These are phyloP conservation scores for Phytophthora palmivora DNA, from an alignment of 352 stramenopile species.

Conservation along the genomic window DNA sequence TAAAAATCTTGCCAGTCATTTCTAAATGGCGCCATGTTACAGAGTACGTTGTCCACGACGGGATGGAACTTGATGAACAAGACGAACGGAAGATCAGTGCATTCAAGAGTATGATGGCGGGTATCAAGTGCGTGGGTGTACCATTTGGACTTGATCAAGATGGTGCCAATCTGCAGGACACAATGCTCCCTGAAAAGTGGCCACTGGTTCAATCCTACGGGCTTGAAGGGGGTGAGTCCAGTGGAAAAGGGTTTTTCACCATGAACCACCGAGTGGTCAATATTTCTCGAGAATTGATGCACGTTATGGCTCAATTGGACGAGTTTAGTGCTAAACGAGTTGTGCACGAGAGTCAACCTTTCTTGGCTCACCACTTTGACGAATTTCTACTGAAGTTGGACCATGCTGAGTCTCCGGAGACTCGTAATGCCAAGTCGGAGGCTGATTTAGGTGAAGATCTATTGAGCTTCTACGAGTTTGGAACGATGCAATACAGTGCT, in stretches of 20 bases:
- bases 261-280: slow-evolving; percentile 80
- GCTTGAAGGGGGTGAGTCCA: slow-evolving; percentile 44
- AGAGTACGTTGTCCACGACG: slow-evolving; percentile 70
- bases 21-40: slow-evolving; percentile 71
- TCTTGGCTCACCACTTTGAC: slow-evolving; percentile 65
- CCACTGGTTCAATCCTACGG: slow-evolving; percentile 78
- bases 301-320: slow-evolving; percentile 57
- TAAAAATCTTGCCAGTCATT: slow-evolving; percentile 73
- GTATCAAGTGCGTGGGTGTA: slow-evolving; percentile 56
- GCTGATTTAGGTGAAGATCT: slow-evolving; percentile 70
- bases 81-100: slow-evolving; percentile 71
- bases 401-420: slow-evolving; percentile 56
- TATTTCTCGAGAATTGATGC: slow-evolving; percentile 44
- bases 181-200: slow-evolving; percentile 77
- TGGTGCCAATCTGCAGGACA: slow-evolving; percentile 48
- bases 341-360: slow-evolving; percentile 55
- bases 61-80: slow-evolving; percentile 72
- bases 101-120: slow-evolving; percentile 69
- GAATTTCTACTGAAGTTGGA: slow-evolving; percentile 79
- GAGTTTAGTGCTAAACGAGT: slow-evolving; percentile 61
- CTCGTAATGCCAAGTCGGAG: slow-evolving; percentile 52
- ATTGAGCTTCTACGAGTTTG: slow-evolving; percentile 84
- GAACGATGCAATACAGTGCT: slow-evolving; percentile 67
- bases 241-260: slow-evolving; percentile 71
- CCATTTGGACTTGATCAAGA: slow-evolving; percentile 52